Percentiles rank a stretch among this genome's conserved stretches.
phyloP scores from a whole-genome alignment of 768 basidiomycete genomes.

The Daedaleopsis sinensis region DNA sequence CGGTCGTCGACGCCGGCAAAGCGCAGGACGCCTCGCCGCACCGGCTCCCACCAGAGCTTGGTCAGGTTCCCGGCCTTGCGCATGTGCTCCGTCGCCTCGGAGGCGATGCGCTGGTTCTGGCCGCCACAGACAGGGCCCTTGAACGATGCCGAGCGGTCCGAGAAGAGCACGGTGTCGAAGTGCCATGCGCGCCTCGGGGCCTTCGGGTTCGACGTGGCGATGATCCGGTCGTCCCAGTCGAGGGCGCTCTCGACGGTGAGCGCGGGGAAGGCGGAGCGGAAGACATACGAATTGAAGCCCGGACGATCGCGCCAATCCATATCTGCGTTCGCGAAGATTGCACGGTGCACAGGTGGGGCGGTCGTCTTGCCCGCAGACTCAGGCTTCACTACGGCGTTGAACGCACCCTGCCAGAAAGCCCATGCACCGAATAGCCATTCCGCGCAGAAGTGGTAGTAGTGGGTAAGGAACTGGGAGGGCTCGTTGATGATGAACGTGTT shows the following conservation, averaged over 20 bases:
- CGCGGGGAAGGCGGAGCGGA: conserved; percentile 74
- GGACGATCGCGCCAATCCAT: conserved; percentile 75
- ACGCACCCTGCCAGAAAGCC: conserved; percentile 70
- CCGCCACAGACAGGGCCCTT: conserved; percentile 64
- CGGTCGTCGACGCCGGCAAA: conserved; percentile 58
- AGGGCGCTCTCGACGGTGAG: conserved; percentile 65
- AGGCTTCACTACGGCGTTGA: conserved; percentile 26
- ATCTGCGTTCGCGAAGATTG: conserved; percentile 69
- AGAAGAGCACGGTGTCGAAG: conserved; percentile 69
- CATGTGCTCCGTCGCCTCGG: conserved; percentile 66
- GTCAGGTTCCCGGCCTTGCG: conserved; percentile 30
- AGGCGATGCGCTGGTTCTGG: conserved; percentile 71
- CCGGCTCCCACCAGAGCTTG: conserved; percentile 80
- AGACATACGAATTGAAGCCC: conserved; percentile 76
- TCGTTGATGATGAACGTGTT: conserved; percentile 77
- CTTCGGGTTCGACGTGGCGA: conserved; percentile 25
- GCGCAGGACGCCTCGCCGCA: conserved; percentile 64
- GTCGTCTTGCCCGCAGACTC: conserved; percentile 23
- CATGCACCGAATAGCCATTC: conserved; percentile 79
- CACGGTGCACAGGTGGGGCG: conserved; percentile 64
- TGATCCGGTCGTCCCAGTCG: conserved; percentile 72
- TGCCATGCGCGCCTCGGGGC: conserved; percentile 54
- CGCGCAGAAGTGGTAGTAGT: conserved; percentile 88
- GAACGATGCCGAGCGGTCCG: conserved; percentile 79
- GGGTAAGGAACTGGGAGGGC: conserved; percentile 74